Evolutionary conservation across 441 rosid species (phyloP), one percentile per base, ranked within the genome.

Genomic region (Geranium incanum): DNA sequence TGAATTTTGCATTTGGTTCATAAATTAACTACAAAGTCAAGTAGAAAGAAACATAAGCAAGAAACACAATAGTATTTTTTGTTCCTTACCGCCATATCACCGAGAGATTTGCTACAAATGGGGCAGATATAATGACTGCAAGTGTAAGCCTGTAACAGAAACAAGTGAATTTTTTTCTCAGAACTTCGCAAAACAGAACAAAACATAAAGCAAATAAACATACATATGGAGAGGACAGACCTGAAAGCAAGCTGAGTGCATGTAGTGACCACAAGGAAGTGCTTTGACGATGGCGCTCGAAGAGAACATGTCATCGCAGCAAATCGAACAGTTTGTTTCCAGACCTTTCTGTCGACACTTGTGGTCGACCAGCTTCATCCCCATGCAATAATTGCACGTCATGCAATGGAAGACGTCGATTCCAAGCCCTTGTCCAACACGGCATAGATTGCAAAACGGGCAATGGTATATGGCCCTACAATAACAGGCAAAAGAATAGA

Each of bases 211-310:
- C 21, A 21, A 21, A 21, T 21, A 21, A 21, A 21, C 33, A 28
- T 28, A 39, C 43, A 39, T 4, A 39, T 48, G 28, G 7, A 50
- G 52, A 62, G 50, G 64, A 70, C 19, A 74, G 70, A 88, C 95
- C 95, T 87, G 95, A 81, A 87, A 89, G 74, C 95, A 89, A 71
- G 86, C 87, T 15, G 95, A 89, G 76, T 89, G 95, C 95, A 89
- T 89, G 79, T 77, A 87, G 82, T 89, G 95, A 62, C 95, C 90
- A 36, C 95, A 89, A 8, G 92, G 95, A 75, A 89, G 90, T 66
- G 88, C 92, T 78, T 83, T 85, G 12, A 87, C 90, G 36, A 81
- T 82, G 48, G 81, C 82, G 75, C 92, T 89, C 66, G 95, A 89
- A 38, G 92, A 85, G 82, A 89, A 89, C 72, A 89, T 80, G 59